These are phyloP conservation scores for Ormosia emarginata DNA, from an alignment of 306 rosid genomes.

Conservation along the genomic window DNA sequence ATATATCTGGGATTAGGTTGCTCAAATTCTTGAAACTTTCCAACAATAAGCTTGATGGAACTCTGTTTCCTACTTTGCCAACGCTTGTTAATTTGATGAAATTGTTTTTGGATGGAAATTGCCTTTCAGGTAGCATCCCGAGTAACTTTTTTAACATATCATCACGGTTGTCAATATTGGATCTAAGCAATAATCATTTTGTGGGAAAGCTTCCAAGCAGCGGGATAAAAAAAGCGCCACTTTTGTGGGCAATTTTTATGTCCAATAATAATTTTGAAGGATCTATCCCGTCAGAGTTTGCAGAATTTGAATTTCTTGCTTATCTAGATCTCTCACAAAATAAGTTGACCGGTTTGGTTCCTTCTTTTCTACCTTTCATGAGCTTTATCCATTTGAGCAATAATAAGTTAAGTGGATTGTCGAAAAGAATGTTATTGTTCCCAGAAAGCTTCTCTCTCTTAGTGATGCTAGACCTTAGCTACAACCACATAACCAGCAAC, in stretches of 20 bases:
- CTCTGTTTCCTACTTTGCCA: too few relatives aligned
- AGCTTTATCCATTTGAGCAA: neutral
- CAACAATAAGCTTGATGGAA: too few relatives aligned
- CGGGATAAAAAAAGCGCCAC: neutral
- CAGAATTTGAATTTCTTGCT: neutral
- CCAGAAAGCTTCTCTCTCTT: neutral
- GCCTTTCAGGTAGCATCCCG: neutral
- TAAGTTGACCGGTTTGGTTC: neutral
- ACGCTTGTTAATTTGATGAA: neutral
- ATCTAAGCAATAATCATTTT: neutral
- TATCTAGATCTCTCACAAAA: slow-evolving; percentile 1
- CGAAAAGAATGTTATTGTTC: neutral
- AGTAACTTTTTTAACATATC: neutral
- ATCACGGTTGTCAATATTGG: neutral
- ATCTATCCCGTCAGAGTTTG: neutral
- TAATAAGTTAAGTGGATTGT: neutral
- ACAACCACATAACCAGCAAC: neutral
- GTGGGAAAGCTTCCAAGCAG: slow-evolving; percentile 8
- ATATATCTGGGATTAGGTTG: too few relatives aligned
- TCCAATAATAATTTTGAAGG: slow-evolving; percentile 23
- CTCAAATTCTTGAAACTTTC: too few relatives aligned
- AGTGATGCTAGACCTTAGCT: neutral
- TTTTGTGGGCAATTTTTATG: neutral
- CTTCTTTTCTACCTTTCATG: neutral
- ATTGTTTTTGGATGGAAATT: neutral